Conservation (phyloP, 1,284 basidiomycete species). For the Anthracocystis panici-leucophaei region DNA sequence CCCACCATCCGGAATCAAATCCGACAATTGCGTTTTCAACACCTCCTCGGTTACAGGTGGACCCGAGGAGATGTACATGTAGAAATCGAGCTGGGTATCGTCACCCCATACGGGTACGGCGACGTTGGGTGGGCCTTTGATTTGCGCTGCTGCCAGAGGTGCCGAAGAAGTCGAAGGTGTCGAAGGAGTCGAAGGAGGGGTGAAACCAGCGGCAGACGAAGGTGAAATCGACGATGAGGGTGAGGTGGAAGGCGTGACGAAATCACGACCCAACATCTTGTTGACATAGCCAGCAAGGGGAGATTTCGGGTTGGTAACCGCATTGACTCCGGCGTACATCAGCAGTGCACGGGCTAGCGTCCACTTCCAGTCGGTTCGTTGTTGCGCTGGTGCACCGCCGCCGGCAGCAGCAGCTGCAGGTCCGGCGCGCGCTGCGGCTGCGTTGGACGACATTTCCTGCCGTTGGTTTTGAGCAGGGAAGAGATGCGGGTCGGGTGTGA, state of each 20-base stretch:
- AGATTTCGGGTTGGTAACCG: constrained; percentile 37
- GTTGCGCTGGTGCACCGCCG: constrained; percentile 1
- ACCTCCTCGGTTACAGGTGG: constrained; percentile 23
- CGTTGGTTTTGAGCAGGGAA: background rate
- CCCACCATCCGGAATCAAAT: constrained; percentile 33
- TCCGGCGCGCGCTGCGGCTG: constrained; percentile 5
- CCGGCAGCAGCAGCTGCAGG: background rate
- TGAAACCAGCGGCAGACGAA: background rate
- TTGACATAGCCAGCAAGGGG: constrained; percentile 32
- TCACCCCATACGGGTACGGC: constrained; percentile 43
- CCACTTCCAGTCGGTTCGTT: constrained; percentile 44
- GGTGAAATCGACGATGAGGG: background rate
- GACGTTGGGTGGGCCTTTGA: constrained; percentile 33
- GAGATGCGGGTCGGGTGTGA: background rate
- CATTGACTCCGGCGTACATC: constrained; percentile 49
- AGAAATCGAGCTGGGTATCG: constrained; percentile 43
- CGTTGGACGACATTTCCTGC: constrained; percentile 14
- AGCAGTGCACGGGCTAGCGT: constrained; percentile 30
- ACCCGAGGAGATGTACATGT: constrained; percentile 48
- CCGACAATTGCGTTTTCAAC: constrained; percentile 47
- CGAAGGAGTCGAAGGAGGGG: background rate
- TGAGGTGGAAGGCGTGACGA: background rate
- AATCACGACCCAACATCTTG: constrained; percentile 28
- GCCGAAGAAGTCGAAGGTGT: background rate
- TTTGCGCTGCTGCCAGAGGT: background rate